These are phyloP conservation scores for Biscutella laevigata DNA, from an alignment of 441 rosid species.

Conservation along the genomic window DNA sequence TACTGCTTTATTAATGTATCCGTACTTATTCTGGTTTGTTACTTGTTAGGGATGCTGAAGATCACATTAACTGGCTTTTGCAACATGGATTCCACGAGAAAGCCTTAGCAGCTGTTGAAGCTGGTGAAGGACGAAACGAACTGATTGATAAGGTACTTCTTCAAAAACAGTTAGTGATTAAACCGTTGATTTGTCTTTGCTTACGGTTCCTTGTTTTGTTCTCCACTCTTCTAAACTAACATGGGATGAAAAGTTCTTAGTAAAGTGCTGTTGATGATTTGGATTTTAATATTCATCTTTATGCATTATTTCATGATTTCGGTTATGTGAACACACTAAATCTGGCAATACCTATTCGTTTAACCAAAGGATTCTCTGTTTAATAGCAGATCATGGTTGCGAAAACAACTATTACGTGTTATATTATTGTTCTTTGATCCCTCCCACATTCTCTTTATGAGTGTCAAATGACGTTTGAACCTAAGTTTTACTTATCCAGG, in stretches of 20 bases:
- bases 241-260: neutral
- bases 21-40: conserved; percentile 13
- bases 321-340: neutral
- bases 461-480: neutral
- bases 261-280: neutral
- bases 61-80: conserved; percentile 97
- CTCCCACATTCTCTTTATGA: neutral
- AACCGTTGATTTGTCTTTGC: neutral
- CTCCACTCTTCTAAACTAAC: neutral
- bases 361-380: neutral
- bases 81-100: conserved; percentile 97
- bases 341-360: neutral
- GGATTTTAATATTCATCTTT: neutral
- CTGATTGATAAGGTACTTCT: conserved; percentile 80
- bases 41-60: conserved; percentile 87
- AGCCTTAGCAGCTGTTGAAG: conserved; percentile 97
- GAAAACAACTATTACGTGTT: neutral
- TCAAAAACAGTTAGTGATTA: neutral
- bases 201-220: neutral
- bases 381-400: neutral
- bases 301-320: neutral
- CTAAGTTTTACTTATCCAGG: conserved; percentile 40
- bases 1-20: neutral
- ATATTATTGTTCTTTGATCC: neutral
- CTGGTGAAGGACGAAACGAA: conserved; percentile 88